phyloP scores from a whole-genome alignment of 441 rosid genomes.

The Omphalea diandra region DNA sequence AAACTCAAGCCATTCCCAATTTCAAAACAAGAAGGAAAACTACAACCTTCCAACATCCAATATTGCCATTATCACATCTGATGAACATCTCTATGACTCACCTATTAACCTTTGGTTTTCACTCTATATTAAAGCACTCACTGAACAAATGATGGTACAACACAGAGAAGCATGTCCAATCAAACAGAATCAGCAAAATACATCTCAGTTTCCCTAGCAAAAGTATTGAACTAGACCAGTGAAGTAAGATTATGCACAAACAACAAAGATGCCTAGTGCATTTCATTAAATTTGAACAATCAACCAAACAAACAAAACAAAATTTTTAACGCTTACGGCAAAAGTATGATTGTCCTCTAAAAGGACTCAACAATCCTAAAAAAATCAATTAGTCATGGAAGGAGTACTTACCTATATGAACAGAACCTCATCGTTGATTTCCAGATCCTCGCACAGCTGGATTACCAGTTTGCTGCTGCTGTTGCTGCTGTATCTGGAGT shows the following conservation, averaged over 20 bases:
- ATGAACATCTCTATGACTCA: neutral
- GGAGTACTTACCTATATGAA: constrained; percentile 43
- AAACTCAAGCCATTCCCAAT: neutral
- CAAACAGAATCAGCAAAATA: neutral
- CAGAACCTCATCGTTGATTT: constrained; percentile 40
- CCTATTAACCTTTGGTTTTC: neutral
- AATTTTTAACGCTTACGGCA: constrained; percentile 3
- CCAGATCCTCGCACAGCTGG: constrained; percentile 56
- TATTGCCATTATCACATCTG: neutral
- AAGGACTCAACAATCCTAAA: neutral
- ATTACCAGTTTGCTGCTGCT: constrained; percentile 46
- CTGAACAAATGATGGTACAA: neutral
- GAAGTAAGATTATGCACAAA: constrained; percentile 1
- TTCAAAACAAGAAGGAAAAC: neutral
- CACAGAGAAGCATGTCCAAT: neutral
- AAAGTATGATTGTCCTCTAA: neutral
- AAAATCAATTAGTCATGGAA: constrained; percentile 17
- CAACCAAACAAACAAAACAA: neutral
- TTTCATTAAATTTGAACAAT: neutral
- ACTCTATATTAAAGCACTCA: neutral
- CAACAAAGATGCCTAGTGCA: neutral
- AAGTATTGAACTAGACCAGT: neutral
- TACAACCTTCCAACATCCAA: neutral
- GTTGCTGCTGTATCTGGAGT: constrained; percentile 80
- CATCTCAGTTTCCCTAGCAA: neutral